Base-by-base conservation (phyloP, 179 eudicot species). In the Spergularia azorica region DNA sequence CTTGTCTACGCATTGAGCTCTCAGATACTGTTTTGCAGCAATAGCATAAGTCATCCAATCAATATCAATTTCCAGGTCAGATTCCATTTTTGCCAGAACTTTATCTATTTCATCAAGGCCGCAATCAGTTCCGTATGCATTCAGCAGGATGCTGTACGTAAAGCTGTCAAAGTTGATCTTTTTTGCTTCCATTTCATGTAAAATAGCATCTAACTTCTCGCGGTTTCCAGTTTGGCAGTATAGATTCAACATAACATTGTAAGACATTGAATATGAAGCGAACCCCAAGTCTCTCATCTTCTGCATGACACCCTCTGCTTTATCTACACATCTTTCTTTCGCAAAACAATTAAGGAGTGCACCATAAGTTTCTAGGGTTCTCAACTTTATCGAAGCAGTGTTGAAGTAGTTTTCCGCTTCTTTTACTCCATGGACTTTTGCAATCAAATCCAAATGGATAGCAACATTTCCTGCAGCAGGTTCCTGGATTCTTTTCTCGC, bases 281-380 rank as follows among this genome's bases (percentile, higher is more conserved):
- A 38, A 51, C 38, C 76, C 83, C 20, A 77, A 46, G n/a, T 73
- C 81, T 63, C 46, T 68, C 72, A 83, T 80, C 66, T 76, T 71
- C 38, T 69, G 73, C 79, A 80, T n/a, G 32, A 71, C 20, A 75
- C 62, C 73, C 57, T 80, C 83, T 17, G 86, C 83, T 68, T 83
- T 83, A 39, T 77, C 81, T 6, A 77, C 76, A 38, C 63, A 54
- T 70, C 73, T 77, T 60, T 1, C 73, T 1, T 39, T 59, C 14
- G 79, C 20, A 65, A 79, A 80, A 73, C 79, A 76, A 50, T 52
- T 48, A 59, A 83, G 86, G 64, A 83, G 81, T 9, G 83, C 70
- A 62, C 77, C 70, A 64, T 83, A 80, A 43, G 68, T 72, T 79
- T 70, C 68, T 6, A 67, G 0, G 9, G 70, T 70, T 74, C 17